Evolutionary conservation across 2,329 filamentous ascomycete species (phyloP), one percentile per base, ranked within the genome.

Genomic region (Neobulgaria alba): DNA sequence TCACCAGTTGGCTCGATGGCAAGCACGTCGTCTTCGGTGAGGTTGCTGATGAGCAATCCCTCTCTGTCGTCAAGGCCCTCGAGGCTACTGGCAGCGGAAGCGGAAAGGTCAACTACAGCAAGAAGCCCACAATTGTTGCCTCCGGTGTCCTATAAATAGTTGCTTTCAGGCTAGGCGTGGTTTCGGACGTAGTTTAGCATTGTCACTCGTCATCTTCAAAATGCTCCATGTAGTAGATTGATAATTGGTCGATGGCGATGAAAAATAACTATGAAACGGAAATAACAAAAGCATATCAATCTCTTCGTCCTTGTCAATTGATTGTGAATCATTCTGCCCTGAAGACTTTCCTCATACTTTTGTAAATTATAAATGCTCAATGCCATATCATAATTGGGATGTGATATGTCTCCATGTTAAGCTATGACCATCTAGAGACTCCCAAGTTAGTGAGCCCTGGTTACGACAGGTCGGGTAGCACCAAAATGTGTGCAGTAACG

Each of bases 21-120:
- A 82, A 82, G 64, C 85, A 92, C 69, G 85, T 92, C 58, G 85
- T 92, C 62, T 92, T 92, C 67, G 86, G 85, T 62, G 72, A 85
- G 69, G 82, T 89, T 34, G 67, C 55, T 47, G 55, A 57, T 44
- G 26, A 51, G 2, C 36, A 53, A 26, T 62, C 61, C 42, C 53
- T 77, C 62, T 57, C 64, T 20, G 51, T 79, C 43, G 75, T 82
- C 63, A 72, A 68, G 67, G 67, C 74, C 45, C 60, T 82, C 31
- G 78, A 82, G 71, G 73, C 72, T 39, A 72, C 68, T 41, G 78
- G 77, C 56, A 69, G 67, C 45, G 57, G 65, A 50, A 69, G 61
- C 57, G 78, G 78, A 46, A 62, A 66, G 45, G 65, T 78, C 61
- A 68, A 72, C 59, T 75, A 73, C 64, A 53, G 50, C 59, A 72